Evolutionary conservation across 495 filamentous ascomycete genomes (phyloP).

Genomic region (Cairneyella variabilis): DNA sequence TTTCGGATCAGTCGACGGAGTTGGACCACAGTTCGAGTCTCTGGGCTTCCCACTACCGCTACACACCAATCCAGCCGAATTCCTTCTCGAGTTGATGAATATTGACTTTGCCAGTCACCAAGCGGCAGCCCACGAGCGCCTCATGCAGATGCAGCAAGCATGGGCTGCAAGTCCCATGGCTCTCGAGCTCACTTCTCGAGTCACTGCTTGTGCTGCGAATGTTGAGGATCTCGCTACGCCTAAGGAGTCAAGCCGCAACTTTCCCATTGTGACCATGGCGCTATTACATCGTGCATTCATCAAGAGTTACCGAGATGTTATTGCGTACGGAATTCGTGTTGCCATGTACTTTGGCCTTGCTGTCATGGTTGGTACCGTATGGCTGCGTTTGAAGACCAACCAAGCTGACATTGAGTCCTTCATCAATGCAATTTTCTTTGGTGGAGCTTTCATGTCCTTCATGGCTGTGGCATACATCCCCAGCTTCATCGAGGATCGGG

Average conservation of each 20-base stretch:
- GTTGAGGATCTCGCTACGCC: not conserved
- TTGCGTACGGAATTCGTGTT: conserved; percentile 76
- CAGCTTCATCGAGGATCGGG: conserved; percentile 74
- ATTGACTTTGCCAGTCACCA: conserved; percentile 60
- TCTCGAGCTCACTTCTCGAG: not conserved
- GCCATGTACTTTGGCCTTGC: conserved; percentile 77
- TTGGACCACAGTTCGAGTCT: conserved; percentile 54
- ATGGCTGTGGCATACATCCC: conserved; percentile 87
- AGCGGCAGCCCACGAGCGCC: conserved; percentile 32
- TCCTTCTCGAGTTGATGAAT: conserved; percentile 69
- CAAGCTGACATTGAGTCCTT: conserved; percentile 72
- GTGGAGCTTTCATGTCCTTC: conserved; percentile 84
- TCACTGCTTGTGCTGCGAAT: not conserved
- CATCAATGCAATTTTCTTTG: conserved; percentile 81
- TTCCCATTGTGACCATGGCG: conserved; percentile 23
- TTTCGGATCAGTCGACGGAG: conserved; percentile 52
- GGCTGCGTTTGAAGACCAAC: conserved; percentile 60
- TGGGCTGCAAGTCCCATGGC: conserved; percentile 34
- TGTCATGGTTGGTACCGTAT: conserved; percentile 86
- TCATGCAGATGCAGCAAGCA: conserved; percentile 37
- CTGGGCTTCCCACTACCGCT: conserved; percentile 57
- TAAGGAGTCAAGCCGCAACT: conserved; percentile 11
- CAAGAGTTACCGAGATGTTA: conserved; percentile 76
- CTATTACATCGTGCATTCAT: conserved; percentile 71
- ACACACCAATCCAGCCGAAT: conserved; percentile 75